These are phyloP conservation scores for Neoboletus magnificus DNA, from an alignment of 768 basidiomycete genomes.

Conservation along the genomic window DNA sequence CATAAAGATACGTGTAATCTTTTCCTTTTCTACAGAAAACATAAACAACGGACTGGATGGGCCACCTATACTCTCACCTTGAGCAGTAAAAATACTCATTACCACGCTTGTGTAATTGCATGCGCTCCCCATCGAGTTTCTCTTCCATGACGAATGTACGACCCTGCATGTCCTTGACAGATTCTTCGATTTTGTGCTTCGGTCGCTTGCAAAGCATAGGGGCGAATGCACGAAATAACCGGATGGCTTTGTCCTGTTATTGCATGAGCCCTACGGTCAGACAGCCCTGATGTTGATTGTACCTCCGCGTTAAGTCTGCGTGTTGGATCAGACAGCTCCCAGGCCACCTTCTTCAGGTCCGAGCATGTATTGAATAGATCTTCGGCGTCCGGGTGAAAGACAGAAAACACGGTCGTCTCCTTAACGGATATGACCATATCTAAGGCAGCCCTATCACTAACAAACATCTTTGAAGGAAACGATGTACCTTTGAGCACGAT, in stretches of 20 bases:
- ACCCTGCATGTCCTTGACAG: slow-evolving; percentile 80
- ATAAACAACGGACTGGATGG: not conserved
- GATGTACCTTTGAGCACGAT: slow-evolving; percentile 87
- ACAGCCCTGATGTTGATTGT: not conserved
- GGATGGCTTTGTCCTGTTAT: slow-evolving; percentile 74
- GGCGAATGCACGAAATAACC: slow-evolving; percentile 81
- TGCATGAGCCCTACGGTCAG: slow-evolving; percentile 3
- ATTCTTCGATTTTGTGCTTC: slow-evolving; percentile 73
- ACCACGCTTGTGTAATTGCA: slow-evolving; percentile 92
- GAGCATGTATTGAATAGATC: slow-evolving; percentile 96
- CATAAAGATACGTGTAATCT: slow-evolving; percentile 89
- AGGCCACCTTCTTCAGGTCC: slow-evolving; percentile 90
- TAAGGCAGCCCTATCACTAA: slow-evolving; percentile 26
- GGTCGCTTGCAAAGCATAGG: slow-evolving; percentile 96
- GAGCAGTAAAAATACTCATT: slow-evolving; percentile 93
- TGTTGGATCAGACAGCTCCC: slow-evolving; percentile 78
- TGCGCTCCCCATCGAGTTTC: slow-evolving; percentile 95
- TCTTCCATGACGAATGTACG: slow-evolving; percentile 89
- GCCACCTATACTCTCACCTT: slow-evolving; percentile 44
- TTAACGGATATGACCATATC: slow-evolving; percentile 92
- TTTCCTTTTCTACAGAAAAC: slow-evolving; percentile 69
- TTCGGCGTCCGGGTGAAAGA: slow-evolving; percentile 93
- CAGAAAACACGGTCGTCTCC: slow-evolving; percentile 87
- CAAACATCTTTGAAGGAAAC: not conserved
- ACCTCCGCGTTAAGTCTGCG: slow-evolving; percentile 63